Percentiles rank a stretch among this genome's conserved stretches.
Evolutionary conservation across 176 grass and related monocot species (phyloP).

Genomic region (Bromus sterilis): DNA sequence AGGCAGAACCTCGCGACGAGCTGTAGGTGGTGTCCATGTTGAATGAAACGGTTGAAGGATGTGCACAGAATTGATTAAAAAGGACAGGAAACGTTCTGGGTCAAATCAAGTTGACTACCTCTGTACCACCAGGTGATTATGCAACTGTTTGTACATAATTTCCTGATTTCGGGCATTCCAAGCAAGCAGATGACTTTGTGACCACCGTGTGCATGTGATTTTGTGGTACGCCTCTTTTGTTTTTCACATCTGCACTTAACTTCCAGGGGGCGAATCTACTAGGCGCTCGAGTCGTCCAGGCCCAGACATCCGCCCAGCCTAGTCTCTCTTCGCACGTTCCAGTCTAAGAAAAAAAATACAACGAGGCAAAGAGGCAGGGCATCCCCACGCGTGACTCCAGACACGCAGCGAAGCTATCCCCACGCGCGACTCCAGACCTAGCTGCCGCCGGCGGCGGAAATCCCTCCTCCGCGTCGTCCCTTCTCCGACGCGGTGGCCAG

Average conservation of each 20-base stretch:
- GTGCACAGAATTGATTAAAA: neutral
- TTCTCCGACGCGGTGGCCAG: too few species aligned
- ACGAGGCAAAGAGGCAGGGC: too few species aligned
- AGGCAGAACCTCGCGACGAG: slow-evolving; percentile 47
- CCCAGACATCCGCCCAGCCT: too few species aligned
- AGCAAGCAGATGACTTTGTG: neutral
- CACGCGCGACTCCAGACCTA: too few species aligned
- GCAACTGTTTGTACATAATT: neutral
- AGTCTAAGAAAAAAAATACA: too few species aligned
- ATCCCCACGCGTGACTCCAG: too few species aligned
- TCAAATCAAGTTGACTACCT: neutral
- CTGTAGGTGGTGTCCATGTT: slow-evolving; percentile 39
- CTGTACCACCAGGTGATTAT: neutral
- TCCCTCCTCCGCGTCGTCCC: too few species aligned
- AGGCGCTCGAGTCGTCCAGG: too few species aligned
- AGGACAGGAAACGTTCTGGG: neutral
- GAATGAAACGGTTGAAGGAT: neutral
- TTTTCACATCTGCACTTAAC: neutral
- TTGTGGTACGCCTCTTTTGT: neutral
- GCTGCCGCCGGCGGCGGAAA: too few species aligned
- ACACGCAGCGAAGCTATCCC: too few species aligned
- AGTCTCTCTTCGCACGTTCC: too few species aligned
- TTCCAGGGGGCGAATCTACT: too few species aligned
- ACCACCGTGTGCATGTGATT: neutral
- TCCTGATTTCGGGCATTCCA: neutral